phyloP scores from a whole-genome alignment of 2,329 filamentous ascomycete genomes.

The Hypoxylon sp. region DNA sequence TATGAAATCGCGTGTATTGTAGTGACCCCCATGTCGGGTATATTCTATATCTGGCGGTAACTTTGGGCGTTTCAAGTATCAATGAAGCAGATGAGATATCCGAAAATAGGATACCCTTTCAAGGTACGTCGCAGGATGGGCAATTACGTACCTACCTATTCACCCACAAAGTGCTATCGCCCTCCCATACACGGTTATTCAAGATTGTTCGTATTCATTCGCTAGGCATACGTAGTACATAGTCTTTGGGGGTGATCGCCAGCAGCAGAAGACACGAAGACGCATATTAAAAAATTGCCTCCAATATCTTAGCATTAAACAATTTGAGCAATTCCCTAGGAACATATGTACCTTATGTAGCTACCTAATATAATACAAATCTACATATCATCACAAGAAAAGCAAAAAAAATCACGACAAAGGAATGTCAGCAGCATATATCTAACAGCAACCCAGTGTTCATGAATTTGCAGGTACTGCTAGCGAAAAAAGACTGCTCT shows the following conservation, averaged over 20 bases:
- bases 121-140: background rate
- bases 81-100: background rate
- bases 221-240: background rate
- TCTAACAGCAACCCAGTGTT: conserved; percentile 94
- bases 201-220: background rate
- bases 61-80: background rate
- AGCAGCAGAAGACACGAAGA: background rate
- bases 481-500: conserved; percentile 97
- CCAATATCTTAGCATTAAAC: background rate
- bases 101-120: background rate
- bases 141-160: background rate
- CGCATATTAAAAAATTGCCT: no score
- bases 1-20: conserved; percentile 2
- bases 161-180: background rate
- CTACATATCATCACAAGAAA: background rate
- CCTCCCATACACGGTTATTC: background rate
- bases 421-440: conserved; percentile 88
- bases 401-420: conserved; percentile 16
- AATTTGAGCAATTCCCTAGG: background rate
- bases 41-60: background rate
- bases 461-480: conserved; percentile 81
- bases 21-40: background rate
- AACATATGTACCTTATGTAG: background rate
- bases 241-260: background rate
- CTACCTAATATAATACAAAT: background rate